Evolutionary conservation across 331 rosid genomes (phyloP), one percentile per base, ranked within the genome.

Genomic region (Dryas integrifolia): DNA sequence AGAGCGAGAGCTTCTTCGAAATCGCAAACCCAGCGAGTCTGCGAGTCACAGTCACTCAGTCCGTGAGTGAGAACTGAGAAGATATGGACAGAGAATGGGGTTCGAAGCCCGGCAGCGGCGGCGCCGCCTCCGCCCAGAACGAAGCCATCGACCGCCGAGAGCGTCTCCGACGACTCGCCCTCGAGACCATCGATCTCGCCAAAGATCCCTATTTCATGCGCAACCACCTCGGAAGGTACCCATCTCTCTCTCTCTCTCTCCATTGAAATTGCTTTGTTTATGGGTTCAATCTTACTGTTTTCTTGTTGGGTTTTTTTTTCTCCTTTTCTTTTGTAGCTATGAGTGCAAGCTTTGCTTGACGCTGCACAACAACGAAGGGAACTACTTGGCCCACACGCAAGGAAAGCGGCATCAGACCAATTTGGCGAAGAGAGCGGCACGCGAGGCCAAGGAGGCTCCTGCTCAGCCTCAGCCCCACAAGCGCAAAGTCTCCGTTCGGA

Each of bases 161-260:
- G 87, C 88, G 97, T 9, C 98, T 94, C 75, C 92, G 97, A n/a
- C 83, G 97, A 51, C 90, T 94, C 6, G 97, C 98, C 6, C 85
- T 94, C 1, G 98, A 91, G 82, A 94, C 97, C 13, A 94, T 91
- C 51, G 98, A 94, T 85, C 97, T 94, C 15, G 98, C 97, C 24
- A 89, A 94, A 71, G 98, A 94, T 39, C 98, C 98, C n/a, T 91
- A 94, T 47, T 94, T 94, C 72, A 94, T 94, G 98, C 97, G 98
- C 67, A 91, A 94, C 59, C 98, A 94, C 67, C 96, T 94, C 2
- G 98, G 97, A 56, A 90, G 96, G 89, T 75, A 9, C 10, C 43
- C 50, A 14, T n/a, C 14, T 13, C n/a, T 68, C 35, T 30, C 14
- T 13, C 11, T 68, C 35, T 30, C 35, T 30, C 3, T 30, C 35